phyloP scores from a whole-genome alignment of 2,329 filamentous ascomycete genomes.

The Fusarium pseudoanthophilum region DNA sequence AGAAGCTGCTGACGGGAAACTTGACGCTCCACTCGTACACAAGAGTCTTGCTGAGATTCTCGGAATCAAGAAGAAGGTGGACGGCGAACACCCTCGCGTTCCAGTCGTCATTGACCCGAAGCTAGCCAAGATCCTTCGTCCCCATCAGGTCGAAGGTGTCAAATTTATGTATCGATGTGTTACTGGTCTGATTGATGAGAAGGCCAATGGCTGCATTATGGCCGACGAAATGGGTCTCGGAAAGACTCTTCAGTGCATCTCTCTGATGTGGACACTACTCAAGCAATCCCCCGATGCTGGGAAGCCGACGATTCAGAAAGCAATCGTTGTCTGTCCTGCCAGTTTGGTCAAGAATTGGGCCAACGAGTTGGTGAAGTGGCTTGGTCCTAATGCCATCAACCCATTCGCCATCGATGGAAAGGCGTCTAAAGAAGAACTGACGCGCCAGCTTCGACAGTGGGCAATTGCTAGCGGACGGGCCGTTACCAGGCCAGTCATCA shows the following conservation, averaged over 20 bases:
- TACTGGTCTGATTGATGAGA: constrained; percentile 93
- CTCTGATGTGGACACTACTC: constrained; percentile 94
- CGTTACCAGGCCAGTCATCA: constrained; percentile 91
- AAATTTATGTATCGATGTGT: constrained; percentile 97
- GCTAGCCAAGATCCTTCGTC: constrained; percentile 87
- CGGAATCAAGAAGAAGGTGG: constrained; percentile 91
- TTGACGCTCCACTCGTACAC: constrained; percentile 86
- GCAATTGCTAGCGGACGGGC: constrained; percentile 89
- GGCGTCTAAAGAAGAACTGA: constrained; percentile 92
- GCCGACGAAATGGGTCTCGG: constrained; percentile 98
- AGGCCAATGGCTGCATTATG: constrained; percentile 98
- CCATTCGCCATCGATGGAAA: constrained; percentile 98
- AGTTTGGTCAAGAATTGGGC: constrained; percentile 98
- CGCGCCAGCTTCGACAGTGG: constrained; percentile 92
- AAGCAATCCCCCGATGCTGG: constrained; percentile 98
- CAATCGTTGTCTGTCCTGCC: constrained; percentile 94
- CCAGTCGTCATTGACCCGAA: constrained; percentile 96
- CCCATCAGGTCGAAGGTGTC: constrained; percentile 97
- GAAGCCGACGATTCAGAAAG: constrained; percentile 93
- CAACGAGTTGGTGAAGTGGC: constrained; percentile 96
- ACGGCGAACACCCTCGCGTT: constrained; percentile 83
- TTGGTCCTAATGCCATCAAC: constrained; percentile 88
- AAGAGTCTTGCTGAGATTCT: constrained; percentile 96
- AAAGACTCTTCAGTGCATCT: constrained; percentile 97
- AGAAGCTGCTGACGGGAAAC: constrained; percentile 53